A percentile compares a stretch with the other conserved stretches of the same genome.
These are phyloP conservation scores for Pneumocystis sp. DNA, from an alignment of 1,139 yeast species.

Conservation along the genomic window DNA sequence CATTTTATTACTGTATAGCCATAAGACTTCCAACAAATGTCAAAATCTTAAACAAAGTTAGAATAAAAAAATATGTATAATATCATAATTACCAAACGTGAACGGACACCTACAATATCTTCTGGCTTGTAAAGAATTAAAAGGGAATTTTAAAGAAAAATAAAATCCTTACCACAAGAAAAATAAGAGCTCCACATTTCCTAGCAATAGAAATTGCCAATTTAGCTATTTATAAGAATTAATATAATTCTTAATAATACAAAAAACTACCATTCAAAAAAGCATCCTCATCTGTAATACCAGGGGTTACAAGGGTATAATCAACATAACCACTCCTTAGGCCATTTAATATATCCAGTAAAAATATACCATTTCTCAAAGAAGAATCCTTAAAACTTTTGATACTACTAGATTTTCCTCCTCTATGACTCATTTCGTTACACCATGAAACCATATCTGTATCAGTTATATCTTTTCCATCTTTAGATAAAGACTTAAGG, in stretches of 20 bases:
- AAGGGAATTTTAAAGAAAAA: not conserved
- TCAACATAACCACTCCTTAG: constrained; percentile 95
- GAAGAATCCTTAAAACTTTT: constrained; percentile 78
- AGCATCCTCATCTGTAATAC: constrained; percentile 64
- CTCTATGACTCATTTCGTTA: constrained; percentile 64
- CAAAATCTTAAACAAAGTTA: constrained; percentile 32
- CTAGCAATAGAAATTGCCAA: constrained; percentile 96
- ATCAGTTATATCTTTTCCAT: constrained; percentile 65
- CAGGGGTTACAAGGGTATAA: constrained; percentile 74
- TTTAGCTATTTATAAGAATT: constrained; percentile 36
- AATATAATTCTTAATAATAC: not conserved
- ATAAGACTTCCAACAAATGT: constrained; percentile 92
- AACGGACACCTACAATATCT: constrained; percentile 89
- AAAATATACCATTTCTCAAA: constrained; percentile 60
- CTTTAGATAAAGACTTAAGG: constrained; percentile 52
- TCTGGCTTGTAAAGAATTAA: constrained; percentile 42
- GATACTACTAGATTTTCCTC: constrained; percentile 54
- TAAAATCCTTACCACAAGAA: constrained; percentile 47
- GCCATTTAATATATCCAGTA: constrained; percentile 82
- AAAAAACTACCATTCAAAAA: constrained; percentile 44
- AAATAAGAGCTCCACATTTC: constrained; percentile 91
- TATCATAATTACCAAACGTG: constrained; percentile 37
- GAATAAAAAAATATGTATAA: not conserved
- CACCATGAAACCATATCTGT: constrained; percentile 89
- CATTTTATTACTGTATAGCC: constrained; percentile 22